These are phyloP conservation scores for Penicillium salamii DNA, from an alignment of 495 filamentous ascomycete genomes.

Conservation along the genomic window DNA sequence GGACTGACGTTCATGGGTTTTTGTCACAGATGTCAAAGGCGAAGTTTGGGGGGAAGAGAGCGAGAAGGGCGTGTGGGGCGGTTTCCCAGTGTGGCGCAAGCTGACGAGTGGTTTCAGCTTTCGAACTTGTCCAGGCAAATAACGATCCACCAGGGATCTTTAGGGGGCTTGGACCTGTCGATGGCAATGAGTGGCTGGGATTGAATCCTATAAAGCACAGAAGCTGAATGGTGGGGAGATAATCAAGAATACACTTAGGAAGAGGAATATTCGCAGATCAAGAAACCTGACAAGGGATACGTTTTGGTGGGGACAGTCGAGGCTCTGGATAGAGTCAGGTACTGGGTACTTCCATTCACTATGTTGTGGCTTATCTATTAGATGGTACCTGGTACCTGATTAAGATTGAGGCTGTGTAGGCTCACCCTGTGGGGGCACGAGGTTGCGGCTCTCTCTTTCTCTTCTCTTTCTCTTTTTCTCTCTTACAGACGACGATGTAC, in stretches of 20 bases:
- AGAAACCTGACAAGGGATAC: conserved; percentile 12
- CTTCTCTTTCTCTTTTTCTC: no score
- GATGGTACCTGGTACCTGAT: conserved; percentile 12
- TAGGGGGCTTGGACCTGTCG: conserved; percentile 19
- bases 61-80: conserved; percentile 41
- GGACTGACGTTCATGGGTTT: conserved; percentile 21
- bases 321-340: conserved; percentile 22
- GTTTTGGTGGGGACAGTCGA: conserved; percentile 20
- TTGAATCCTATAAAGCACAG: conserved; percentile 13
- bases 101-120: conserved; percentile 46
- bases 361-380: neutral
- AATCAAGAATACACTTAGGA: no score
- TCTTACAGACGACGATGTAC: no score
- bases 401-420: conserved; percentile 38
- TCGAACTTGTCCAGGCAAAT: conserved; percentile 24
- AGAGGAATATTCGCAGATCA: no score
- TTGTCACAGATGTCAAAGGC: conserved; percentile 10
- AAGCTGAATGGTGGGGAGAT: no score
- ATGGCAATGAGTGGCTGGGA: conserved; percentile 15
- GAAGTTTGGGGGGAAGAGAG: conserved; percentile 11
- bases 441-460: neutral
- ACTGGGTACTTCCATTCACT: neutral
- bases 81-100: conserved; percentile 47
- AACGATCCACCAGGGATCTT: conserved; percentile 20
- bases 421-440: conserved; percentile 23